Conservation (phyloP, 768 basidiomycete genomes). For the Serpula lacrymans region DNA sequence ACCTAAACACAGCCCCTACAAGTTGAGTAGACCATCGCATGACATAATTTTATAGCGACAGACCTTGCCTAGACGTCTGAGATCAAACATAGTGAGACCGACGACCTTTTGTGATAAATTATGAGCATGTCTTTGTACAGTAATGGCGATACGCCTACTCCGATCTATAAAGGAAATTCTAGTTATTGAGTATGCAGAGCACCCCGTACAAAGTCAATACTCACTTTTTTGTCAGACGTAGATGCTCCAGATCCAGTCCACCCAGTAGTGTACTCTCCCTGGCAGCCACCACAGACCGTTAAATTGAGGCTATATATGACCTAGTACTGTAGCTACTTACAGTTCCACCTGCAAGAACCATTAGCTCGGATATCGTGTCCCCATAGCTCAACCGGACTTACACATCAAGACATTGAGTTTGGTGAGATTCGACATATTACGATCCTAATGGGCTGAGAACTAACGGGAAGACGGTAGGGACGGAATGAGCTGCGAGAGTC, state of each 20-base stretch:
- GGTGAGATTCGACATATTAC: conserved; percentile 45
- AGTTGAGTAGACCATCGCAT: not conserved
- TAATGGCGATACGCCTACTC: conserved; percentile 56
- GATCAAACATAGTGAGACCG: conserved; percentile 85
- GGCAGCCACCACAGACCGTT: not conserved
- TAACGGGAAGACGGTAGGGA: no score
- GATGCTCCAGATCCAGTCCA: conserved; percentile 92
- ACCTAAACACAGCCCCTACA: conserved; percentile 39
- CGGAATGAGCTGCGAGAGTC: no score
- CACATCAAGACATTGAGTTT: conserved; percentile 81
- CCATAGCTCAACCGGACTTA: conserved; percentile 31
- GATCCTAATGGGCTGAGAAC: no score
- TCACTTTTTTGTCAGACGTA: conserved; percentile 90
- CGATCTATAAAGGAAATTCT: conserved; percentile 49
- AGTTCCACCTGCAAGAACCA: conserved; percentile 39
- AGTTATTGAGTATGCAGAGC: not conserved
- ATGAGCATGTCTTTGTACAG: conserved; percentile 7
- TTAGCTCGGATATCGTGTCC: conserved; percentile 3
- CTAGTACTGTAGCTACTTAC: conserved; percentile 21
- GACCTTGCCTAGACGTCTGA: conserved; percentile 79
- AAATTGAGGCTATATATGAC: conserved; percentile 1
- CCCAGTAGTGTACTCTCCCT: conserved; percentile 93
- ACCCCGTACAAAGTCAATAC: conserved; percentile 7
- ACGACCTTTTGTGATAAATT: conserved; percentile 60
- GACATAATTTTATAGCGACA: conserved; percentile 8